These are phyloP conservation scores for Medicago arabica DNA, from an alignment of 306 rosid species.

Conservation along the genomic window DNA sequence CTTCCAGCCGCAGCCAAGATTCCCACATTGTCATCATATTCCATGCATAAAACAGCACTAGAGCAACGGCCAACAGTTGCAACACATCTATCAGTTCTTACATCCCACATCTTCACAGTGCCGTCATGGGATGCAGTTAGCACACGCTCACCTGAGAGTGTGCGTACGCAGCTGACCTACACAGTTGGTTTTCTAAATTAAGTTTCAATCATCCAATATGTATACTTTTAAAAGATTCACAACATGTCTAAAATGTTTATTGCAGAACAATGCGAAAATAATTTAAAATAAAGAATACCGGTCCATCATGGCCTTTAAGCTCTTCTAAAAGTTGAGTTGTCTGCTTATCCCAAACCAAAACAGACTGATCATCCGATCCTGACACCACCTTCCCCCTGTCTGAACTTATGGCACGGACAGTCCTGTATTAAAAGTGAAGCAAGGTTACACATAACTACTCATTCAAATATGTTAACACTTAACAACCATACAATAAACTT, in stretches of 20 bases:
- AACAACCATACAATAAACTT: constrained; percentile 23
- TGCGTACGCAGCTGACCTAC: constrained; percentile 96
- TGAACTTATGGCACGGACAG: constrained; percentile 93
- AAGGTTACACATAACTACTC: constrained; percentile 28
- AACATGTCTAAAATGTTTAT: constrained; percentile 33
- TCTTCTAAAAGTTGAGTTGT: constrained; percentile 97
- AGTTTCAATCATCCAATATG: constrained; percentile 42
- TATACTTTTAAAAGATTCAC: constrained; percentile 29
- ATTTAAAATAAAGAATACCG: constrained; percentile 54
- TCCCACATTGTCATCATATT: constrained; percentile 96
- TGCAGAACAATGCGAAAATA: constrained; percentile 16
- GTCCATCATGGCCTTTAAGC: constrained; percentile 96
- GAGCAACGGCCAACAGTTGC: constrained; percentile 99
- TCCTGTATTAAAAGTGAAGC: constrained; percentile 58
- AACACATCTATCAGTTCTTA: constrained; percentile 96
- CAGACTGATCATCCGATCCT: constrained; percentile 94
- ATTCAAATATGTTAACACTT: constrained; percentile 36
- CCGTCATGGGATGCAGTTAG: constrained; percentile 97
- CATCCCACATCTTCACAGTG: constrained; percentile 99
- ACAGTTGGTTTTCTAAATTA: constrained; percentile 43
- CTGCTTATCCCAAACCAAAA: constrained; percentile 97
- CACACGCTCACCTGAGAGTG: constrained; percentile 97
- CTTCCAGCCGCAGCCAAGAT: constrained; percentile 93
- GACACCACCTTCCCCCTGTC: constrained; percentile 94
- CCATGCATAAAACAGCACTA: constrained; percentile 95